phyloP scores from a whole-genome alignment of 805 yeast species.

The Blastobotrys peoriensis region DNA sequence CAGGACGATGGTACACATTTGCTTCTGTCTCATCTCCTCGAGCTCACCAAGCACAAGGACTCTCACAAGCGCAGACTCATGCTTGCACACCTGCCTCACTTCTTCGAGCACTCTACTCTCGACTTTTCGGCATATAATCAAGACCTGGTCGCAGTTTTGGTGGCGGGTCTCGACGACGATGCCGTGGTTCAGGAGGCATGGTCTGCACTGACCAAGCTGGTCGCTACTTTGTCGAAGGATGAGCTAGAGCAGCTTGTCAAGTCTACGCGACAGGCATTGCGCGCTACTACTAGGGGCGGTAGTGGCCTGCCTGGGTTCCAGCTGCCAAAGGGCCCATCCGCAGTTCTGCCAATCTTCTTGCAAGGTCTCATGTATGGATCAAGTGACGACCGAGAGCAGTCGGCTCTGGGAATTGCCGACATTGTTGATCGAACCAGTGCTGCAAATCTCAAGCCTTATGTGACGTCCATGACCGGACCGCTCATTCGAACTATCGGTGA shows the following conservation, averaged over 20 bases:
- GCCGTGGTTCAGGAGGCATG: conserved; percentile 60
- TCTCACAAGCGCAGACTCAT: conserved; percentile 44
- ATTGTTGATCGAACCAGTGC: conserved; percentile 78
- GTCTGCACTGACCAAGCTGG: conserved; percentile 57
- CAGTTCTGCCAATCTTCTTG: conserved; percentile 82
- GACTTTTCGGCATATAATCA: conserved; percentile 65
- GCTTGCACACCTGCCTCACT: conserved; percentile 60
- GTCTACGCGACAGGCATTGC: conserved; percentile 73
- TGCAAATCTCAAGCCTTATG: conserved; percentile 68
- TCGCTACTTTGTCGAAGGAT: conserved; percentile 69
- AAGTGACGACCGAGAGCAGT: conserved; percentile 70
- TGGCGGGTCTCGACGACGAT: conserved; percentile 62
- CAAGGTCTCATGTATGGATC: conserved; percentile 96
- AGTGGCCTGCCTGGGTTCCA: conserved; percentile 66
- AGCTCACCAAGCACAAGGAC: conserved; percentile 73
- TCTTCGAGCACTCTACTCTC: conserved; percentile 58
- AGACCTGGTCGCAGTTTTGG: conserved; percentile 68
- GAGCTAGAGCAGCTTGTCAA: conserved; percentile 68
- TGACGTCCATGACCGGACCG: conserved; percentile 94
- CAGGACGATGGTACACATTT: conserved; percentile 79
- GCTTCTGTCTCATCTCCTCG: conserved; percentile 70
- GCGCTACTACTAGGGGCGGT: conserved; percentile 54
- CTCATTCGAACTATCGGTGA: conserved; percentile 97
- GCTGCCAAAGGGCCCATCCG: conserved; percentile 73
- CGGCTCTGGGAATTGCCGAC: conserved; percentile 87